Conservation (phyloP, 129 eudicot species). For the Flaveria linearis region DNA sequence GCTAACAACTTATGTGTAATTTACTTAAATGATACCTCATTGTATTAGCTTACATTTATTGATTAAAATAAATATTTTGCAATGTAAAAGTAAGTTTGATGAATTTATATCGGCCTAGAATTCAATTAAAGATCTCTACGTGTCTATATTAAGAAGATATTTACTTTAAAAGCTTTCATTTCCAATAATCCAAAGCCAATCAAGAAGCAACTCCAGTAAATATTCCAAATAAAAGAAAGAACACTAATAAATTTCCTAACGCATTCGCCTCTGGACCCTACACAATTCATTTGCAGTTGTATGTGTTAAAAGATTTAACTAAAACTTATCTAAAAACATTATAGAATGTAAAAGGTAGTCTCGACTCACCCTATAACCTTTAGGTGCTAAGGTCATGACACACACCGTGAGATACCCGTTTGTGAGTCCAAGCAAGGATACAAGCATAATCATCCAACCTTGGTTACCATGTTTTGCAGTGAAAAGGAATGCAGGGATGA, state of each 20-base stretch:
- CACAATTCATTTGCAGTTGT: neutral
- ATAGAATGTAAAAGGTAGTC: neutral
- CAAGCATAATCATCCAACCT: neutral
- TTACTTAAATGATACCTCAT: too few relatives aligned
- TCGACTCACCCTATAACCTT: neutral
- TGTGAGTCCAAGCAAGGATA: neutral
- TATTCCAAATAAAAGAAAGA: neutral
- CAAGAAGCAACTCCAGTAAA: neutral
- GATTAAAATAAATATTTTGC: too few relatives aligned
- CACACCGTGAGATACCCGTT: neutral
- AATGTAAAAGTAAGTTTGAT: too few relatives aligned
- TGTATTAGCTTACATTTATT: too few relatives aligned
- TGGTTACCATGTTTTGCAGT: neutral
- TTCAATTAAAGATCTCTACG: neutral
- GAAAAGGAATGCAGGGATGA: neutral
- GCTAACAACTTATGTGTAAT: too few relatives aligned
- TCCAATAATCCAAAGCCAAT: neutral
- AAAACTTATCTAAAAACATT: neutral
- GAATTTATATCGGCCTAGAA: too few relatives aligned
- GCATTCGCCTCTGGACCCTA: neutral
- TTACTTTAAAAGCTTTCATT: neutral
- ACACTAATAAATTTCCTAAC: conserved; percentile 1
- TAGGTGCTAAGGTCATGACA: neutral
- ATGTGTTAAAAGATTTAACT: neutral
- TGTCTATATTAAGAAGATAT: neutral